Base-by-base conservation (phyloP, 2,329 filamentous ascomycete genomes). In the Laburnicola sp. region DNA sequence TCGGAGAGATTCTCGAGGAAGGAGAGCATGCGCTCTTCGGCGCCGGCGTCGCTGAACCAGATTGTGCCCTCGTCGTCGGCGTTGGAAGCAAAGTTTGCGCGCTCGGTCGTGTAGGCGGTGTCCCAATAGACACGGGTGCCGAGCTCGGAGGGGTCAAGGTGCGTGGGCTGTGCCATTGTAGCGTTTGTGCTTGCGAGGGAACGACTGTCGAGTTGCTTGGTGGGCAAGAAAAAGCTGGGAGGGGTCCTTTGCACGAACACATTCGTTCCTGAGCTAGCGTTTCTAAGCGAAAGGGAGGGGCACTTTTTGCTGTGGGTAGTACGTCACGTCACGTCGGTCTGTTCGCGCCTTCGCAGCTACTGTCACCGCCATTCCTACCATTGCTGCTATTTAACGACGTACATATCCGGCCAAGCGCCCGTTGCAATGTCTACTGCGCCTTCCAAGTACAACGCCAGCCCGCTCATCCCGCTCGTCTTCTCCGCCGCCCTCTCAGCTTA, bases 11-110 rank as follows among this genome's bases (percentile, higher is more conserved):
- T 54, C 10, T 73, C 71, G 4, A 80, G 73, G 70, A 87, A 91
- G 7, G 77, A 72, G 23, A 96, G 74, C 53, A 96, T 85, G 67
- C 92, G 92, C 56, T 86, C 80, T 67, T 96, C 90, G 55, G 94
- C 94, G 66, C 88, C 85, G 28, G 91, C 89, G 76, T 97, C 94
- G 71, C 91, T 88, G 81, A 99, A 99, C 94, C 94, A 99, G 64
- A 94, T 86, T 27, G 91, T 96, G 60, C 93, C 93, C 53, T 87
- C 87, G 77, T 96, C 89, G 50, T 82, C 75, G 7, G 89, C 84
- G 75, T 95, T 85, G 56, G 82, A 73, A 47, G 82, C 75, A 73
- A 92, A 84, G 75, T 94, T 93, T 53, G 76, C 71, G 46, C 91
- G 78, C 73, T 94, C 88, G 59, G 78, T 80, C 1, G 80, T 77